Conservation (phyloP, 2,329 filamentous ascomycete genomes). For the Fusarium tricinctum region DNA sequence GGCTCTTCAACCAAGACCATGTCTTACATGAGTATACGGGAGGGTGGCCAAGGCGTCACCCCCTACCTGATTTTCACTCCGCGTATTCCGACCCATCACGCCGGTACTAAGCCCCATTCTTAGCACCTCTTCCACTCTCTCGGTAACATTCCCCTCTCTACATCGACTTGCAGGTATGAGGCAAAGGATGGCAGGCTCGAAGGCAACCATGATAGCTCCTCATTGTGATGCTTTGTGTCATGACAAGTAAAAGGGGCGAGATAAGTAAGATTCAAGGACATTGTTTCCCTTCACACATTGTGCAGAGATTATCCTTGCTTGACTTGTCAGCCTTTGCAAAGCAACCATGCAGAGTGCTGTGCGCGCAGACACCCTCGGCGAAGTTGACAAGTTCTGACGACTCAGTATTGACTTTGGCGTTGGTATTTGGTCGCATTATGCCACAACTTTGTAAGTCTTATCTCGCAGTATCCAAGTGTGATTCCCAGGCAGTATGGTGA, state of each 20-base stretch:
- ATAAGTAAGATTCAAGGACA: constrained; percentile 34
- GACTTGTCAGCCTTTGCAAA: constrained; percentile 31
- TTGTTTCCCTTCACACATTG: constrained; percentile 45
- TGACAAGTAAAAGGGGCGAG: neutral
- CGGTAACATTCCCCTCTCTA: constrained; percentile 4
- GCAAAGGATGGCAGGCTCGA: neutral
- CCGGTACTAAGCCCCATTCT: constrained; percentile 13
- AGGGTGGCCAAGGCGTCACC: constrained; percentile 21
- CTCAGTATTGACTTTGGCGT: constrained; percentile 3
- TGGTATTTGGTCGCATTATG: constrained; percentile 19
- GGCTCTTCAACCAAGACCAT: constrained; percentile 25
- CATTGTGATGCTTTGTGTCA: constrained; percentile 1
- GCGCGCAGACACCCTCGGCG: constrained; percentile 45
- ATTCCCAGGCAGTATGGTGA: neutral
- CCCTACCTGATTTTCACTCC: constrained; percentile 19
- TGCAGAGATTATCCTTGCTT: constrained; percentile 40
- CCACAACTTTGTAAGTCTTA: neutral
- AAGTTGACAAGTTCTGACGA: constrained; percentile 36
- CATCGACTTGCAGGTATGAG: neutral
- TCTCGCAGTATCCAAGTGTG: neutral
- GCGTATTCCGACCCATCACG: constrained; percentile 25
- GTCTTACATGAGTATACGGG: constrained; percentile 28
- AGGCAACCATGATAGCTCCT: constrained; percentile 7
- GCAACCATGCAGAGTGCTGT: constrained; percentile 46
- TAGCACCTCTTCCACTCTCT: constrained; percentile 7